Evolutionary conservation across 1,284 basidiomycete species (phyloP).

Genomic region (Laetiporus sulphureus): DNA sequence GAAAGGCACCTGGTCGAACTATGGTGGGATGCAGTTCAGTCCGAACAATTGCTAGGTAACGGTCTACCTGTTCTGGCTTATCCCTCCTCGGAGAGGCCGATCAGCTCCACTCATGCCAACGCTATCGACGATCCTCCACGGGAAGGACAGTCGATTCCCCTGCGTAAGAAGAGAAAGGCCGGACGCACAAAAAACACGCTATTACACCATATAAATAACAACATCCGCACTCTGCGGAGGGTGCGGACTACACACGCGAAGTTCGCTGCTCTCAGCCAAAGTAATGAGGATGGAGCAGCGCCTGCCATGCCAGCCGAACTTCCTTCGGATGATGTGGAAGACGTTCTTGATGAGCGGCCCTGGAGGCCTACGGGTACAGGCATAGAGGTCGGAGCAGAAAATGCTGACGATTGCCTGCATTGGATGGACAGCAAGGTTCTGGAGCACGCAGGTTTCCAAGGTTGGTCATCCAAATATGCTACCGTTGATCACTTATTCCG

Average conservation of each 20-base stretch:
- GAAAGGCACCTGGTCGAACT: slow-evolving; percentile 42
- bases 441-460: slow-evolving; percentile 88
- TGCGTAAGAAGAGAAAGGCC: slow-evolving; percentile 28
- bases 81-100: slow-evolving; percentile 29
- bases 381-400: slow-evolving; percentile 43
- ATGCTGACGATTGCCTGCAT: slow-evolving; percentile 52
- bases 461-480: slow-evolving; percentile 43
- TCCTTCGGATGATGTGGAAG: slow-evolving; percentile 33
- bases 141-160: slow-evolving; percentile 11
- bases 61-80: slow-evolving; percentile 54
- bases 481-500: too few relatives aligned
- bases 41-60: slow-evolving; percentile 53
- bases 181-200: slow-evolving; percentile 43
- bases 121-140: slow-evolving; percentile 28
- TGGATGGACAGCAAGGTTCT: slow-evolving; percentile 73
- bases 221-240: slow-evolving; percentile 64
- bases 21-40: slow-evolving; percentile 71
- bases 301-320: slow-evolving; percentile 17
- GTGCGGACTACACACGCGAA: slow-evolving; percentile 65
- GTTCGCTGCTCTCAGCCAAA: slow-evolving; percentile 50
- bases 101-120: slow-evolving; percentile 10
- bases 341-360: slow-evolving; percentile 43
- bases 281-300: slow-evolving; percentile 35
- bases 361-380: slow-evolving; percentile 37
- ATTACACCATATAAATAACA: slow-evolving; percentile 62